A percentile compares a stretch with the other conserved stretches of the same genome.
phyloP scores from a whole-genome alignment of 148 eudicot genomes.

The Persicaria tinctoria region DNA sequence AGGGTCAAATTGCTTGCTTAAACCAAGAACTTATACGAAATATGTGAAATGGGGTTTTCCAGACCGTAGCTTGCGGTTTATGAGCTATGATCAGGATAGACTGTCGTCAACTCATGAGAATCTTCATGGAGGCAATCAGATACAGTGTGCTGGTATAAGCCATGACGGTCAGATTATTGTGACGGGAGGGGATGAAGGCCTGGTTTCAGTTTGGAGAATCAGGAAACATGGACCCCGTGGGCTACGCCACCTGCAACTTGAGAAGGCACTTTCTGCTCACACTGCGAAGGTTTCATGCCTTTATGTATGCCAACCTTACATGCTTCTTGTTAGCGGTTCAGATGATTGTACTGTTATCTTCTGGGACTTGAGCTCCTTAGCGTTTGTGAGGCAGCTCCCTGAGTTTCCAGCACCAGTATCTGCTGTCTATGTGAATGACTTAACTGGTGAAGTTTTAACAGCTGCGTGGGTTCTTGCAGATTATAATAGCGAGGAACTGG shows the following conservation, averaged over 20 bases:
- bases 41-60: slow-evolving; percentile 96
- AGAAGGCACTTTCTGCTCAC: slow-evolving; percentile 75
- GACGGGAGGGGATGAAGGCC: slow-evolving; percentile 84
- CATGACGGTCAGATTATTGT: slow-evolving; percentile 80
- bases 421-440: slow-evolving; percentile 70
- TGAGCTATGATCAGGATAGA: slow-evolving; percentile 74
- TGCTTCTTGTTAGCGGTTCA: slow-evolving; percentile 90
- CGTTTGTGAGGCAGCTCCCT: slow-evolving; percentile 78
- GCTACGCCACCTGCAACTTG: slow-evolving; percentile 46
- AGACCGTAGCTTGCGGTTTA: slow-evolving; percentile 77
- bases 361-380: slow-evolving; percentile 88
- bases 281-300: slow-evolving; percentile 69
- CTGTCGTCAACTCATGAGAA: slow-evolving; percentile 96
- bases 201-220: slow-evolving; percentile 85
- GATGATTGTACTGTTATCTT: slow-evolving; percentile 83
- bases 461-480: slow-evolving; percentile 86
- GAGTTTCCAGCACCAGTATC: slow-evolving; percentile 88
- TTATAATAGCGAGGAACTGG: no score
- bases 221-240: slow-evolving; percentile 50
- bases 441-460: slow-evolving; percentile 78
- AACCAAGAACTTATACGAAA: slow-evolving; percentile 74
- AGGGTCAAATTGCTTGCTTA: slow-evolving; percentile 55
- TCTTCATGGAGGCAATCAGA: slow-evolving; percentile 81
- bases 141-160: slow-evolving; percentile 77
- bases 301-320: slow-evolving; percentile 82